Percentiles rank a stretch among this genome's conserved stretches.
Conservation (phyloP, 768 basidiomycete species). For the Rickenella mellea region DNA sequence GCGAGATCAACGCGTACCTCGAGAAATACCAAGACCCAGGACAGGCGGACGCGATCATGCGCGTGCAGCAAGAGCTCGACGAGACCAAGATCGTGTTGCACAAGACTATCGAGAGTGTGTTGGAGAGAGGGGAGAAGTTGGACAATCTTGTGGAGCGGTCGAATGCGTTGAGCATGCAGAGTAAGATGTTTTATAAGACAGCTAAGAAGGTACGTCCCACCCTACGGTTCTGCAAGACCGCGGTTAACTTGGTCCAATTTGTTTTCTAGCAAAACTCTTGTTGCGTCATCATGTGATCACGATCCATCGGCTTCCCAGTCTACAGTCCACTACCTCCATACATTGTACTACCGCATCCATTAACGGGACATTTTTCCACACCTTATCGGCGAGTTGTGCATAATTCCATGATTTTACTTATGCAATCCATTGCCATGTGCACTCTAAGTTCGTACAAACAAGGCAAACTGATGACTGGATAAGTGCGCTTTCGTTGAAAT, state of each 20-base stretch:
- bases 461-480: too few species aligned
- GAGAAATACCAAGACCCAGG: slow-evolving; percentile 94
- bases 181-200: slow-evolving; percentile 99
- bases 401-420: too few species aligned
- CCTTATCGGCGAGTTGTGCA: too few species aligned
- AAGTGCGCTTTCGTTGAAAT: too few species aligned
- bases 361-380: too few species aligned
- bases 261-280: slow-evolving; percentile 85
- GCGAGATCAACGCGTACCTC: slow-evolving; percentile 66
- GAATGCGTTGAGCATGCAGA: slow-evolving; percentile 76
- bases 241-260: background rate
- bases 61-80: slow-evolving; percentile 94
- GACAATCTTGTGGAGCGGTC: slow-evolving; percentile 94
- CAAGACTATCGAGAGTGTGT: slow-evolving; percentile 97
- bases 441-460: too few species aligned
- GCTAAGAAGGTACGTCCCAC: slow-evolving; percentile 82
- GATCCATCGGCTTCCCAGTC: too few species aligned
- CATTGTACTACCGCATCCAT: too few species aligned
- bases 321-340: too few species aligned
- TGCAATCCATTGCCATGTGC: too few species aligned
- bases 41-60: slow-evolving; percentile 97
- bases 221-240: too few species aligned
- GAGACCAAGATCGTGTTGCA: slow-evolving; percentile 99
- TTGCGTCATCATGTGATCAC: slow-evolving; percentile 71
- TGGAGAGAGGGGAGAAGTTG: slow-evolving; percentile 93